Evolutionary conservation across 169 alveolate species (phyloP), one percentile per base, ranked within the genome.

Genomic region (Besnoitia besnoiti): DNA sequence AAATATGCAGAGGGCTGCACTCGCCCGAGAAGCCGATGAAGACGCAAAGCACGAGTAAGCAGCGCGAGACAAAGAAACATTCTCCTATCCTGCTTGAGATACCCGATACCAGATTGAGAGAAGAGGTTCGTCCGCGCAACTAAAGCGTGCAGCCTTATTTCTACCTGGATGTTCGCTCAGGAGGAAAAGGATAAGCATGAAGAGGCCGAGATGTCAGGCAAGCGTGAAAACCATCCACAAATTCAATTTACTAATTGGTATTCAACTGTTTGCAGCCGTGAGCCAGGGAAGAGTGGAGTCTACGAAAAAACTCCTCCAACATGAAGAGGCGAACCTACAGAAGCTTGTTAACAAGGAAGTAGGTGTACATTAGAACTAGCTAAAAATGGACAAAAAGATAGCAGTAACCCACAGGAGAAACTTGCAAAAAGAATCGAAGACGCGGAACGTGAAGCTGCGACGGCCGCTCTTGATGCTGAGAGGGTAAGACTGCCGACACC

Each of bases 151-250:
- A n/a, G 19, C 12, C 39, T 67, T 10, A 33, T 33, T 14, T n/a
- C 80, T n/a, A n/a, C 24, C 80, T n/a, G n/a, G n/a, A n/a, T n/a
- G n/a, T 27, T 40, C 14, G 5, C 21, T 42, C 59, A 77, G 87
- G 61, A 40, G 47, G 87, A 77, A 59, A 39, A 77, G 59, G 87
- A 77, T 27, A 77, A 77, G 87, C 87, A 77, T 30, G 87, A 77
- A 39, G 87, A 77, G 59, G 87, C 87, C 12, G 87, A 77, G 87
- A 40, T 40, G 62, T 39, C 87, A 77, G 59, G 87, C 40, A 39
- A 42, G 87, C 47, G 40, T 77, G 40, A 35, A 40, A 42, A 21
- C 50, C 30, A 40, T 77, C 51, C 50, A 7, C 80, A 30, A 67
- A 12, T 16, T 42, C 87, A 46, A 46, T 5, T 37, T 35, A 77